phyloP scores from a whole-genome alignment of 129 eudicot genomes.

The Flaveria linearis region DNA sequence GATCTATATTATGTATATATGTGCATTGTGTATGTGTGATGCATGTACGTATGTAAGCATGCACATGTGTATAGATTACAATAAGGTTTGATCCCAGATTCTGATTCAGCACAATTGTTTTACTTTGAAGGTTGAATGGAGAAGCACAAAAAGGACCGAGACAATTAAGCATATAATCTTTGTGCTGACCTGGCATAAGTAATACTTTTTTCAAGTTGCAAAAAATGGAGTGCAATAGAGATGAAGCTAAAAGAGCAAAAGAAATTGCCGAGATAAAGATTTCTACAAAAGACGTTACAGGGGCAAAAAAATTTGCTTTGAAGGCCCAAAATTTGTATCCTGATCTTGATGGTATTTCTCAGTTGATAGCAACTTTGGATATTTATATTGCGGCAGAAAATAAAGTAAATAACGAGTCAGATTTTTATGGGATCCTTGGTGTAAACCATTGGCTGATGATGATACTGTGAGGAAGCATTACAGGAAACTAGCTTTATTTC shows the following conservation, averaged over 20 bases:
- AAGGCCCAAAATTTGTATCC: conserved; percentile 82
- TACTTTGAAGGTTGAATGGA: conserved; percentile 31
- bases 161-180: background rate
- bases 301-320: conserved; percentile 74
- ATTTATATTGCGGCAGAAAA: conserved; percentile 66
- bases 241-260: conserved; percentile 83
- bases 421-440: conserved; percentile 80
- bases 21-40: background rate
- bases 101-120: conserved; percentile 14
- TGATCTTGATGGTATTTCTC: conserved; percentile 75
- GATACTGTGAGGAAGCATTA: conserved; percentile 64
- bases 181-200: conserved; percentile 12
- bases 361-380: conserved; percentile 64
- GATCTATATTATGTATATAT: background rate
- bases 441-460: conserved; percentile 66
- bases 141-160: conserved; percentile 16
- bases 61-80: background rate
- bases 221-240: conserved; percentile 86
- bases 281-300: conserved; percentile 53
- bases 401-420: conserved; percentile 58
- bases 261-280: conserved; percentile 80
- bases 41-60: conserved; percentile 14
- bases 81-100: conserved; percentile 14
- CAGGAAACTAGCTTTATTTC: conserved; percentile 68
- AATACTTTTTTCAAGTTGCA: background rate